Conservation (phyloP, 208 protist genomes). For the Leptomonas pyrrhocoris region DNA sequence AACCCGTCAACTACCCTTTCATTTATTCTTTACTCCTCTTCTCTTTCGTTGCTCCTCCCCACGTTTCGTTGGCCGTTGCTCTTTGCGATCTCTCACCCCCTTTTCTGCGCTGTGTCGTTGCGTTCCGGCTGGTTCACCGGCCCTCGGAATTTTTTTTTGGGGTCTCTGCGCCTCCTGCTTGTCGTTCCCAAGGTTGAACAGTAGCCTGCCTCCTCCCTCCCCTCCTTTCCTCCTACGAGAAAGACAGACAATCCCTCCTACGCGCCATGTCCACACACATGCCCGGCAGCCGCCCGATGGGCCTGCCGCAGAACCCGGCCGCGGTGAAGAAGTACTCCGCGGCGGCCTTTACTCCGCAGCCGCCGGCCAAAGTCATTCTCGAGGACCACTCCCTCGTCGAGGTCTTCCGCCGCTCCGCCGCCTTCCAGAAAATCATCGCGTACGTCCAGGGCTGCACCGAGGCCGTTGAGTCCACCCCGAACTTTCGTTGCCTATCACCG, state of each 20-base stretch:
- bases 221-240: too few species aligned
- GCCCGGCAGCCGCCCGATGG: slow-evolving; percentile 12
- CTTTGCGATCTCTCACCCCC: not conserved
- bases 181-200: too few species aligned
- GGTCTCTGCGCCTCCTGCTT: too few species aligned
- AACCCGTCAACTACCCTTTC: not conserved
- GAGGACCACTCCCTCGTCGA: slow-evolving; percentile 69
- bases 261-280: slow-evolving; percentile 15
- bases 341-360: slow-evolving; percentile 16
- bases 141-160: too few species aligned
- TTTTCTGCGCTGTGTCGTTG: too few species aligned
- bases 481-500: slow-evolving; percentile 16
- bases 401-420: slow-evolving; percentile 55
- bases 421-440: slow-evolving; percentile 71
- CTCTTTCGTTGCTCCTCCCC: not conserved
- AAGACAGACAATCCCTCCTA: not conserved
- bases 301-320: slow-evolving; percentile 17
- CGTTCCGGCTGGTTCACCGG: too few species aligned
- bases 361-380: slow-evolving; percentile 68
- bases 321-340: slow-evolving; percentile 25
- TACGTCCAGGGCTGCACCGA: slow-evolving; percentile 71
- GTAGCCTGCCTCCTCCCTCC: too few species aligned
- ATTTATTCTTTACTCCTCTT: not conserved
- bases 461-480: slow-evolving; percentile 19
- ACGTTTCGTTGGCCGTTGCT: too few species aligned